Evolutionary conservation across 148 eudicot species (phyloP).

Genomic region (Diospyros lotus): DNA sequence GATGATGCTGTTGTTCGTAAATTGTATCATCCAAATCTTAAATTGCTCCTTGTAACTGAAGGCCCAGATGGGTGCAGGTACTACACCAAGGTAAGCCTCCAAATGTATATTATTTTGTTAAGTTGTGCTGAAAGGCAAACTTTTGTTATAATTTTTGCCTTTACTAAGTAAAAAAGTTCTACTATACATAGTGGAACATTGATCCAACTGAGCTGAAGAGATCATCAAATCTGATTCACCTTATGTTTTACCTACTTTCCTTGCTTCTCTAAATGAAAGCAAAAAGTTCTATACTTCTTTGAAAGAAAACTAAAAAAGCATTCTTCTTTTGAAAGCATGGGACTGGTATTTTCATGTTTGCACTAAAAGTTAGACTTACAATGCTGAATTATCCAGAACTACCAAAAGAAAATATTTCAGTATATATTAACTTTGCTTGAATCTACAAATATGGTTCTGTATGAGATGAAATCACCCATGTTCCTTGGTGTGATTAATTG

Average conservation of each 20-base stretch:
- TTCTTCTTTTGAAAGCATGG: background rate
- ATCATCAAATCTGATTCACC: background rate
- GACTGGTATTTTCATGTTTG: background rate
- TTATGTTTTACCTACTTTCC: background rate
- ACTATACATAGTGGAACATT: conserved; percentile 2
- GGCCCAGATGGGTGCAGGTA: conserved; percentile 91
- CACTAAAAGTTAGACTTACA: background rate
- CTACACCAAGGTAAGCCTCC: conserved; percentile 71
- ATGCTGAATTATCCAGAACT: background rate
- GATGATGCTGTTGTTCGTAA: conserved; percentile 91
- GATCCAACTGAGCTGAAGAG: background rate
- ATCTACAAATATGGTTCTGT: background rate
- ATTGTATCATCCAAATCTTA: conserved; percentile 85
- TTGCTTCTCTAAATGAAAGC: background rate
- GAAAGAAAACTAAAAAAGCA: background rate
- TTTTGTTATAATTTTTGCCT: background rate
- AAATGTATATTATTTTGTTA: background rate
- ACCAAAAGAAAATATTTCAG: background rate
- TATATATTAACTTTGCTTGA: background rate
- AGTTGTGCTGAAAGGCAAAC: background rate
- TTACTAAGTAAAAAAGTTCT: background rate
- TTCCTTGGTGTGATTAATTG: no score
- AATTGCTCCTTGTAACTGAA: conserved; percentile 68
- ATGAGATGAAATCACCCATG: conserved; percentile 5
- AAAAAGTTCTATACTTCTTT: background rate